Base-by-base conservation (phyloP, 352 stramenopile species). In the Phytophthora podocarpi region DNA sequence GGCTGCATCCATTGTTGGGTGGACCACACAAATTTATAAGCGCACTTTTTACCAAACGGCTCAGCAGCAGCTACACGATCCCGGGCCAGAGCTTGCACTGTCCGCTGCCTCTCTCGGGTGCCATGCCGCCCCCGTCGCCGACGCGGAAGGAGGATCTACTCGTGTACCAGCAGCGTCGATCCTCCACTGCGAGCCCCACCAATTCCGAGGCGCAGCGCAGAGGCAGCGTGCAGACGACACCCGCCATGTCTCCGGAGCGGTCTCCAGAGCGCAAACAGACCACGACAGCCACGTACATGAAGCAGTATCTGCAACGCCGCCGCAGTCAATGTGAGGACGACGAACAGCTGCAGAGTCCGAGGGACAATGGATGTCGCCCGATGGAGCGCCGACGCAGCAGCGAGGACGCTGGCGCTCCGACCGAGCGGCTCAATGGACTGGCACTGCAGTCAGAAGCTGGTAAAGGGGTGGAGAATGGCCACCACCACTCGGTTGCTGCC, bases 61-160 rank as follows among this genome's bases (percentile, higher is more conserved):
- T 12, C 42, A 9, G 8, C 48, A 59, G 20, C 12, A 58, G 36
- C 48, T 40, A 30, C 9, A 16, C 21, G 20, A 49, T 48, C 43
- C 55, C 48, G 48, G 56, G 66, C 54, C 48, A 71, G 62, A n/a
- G 48, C 52, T 50, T 16, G 39, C 35, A 32, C 49, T 32, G 35
- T 24, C 34, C n/a, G 53, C 43, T n/a, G n/a, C n/a, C 52, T 52
- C 52, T 52, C 39, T 60, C 41, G 23, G 34, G 20, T 34, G 27
- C 48, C 36, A 60, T 66, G 62, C 47, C 47, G 41, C 32, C 58
- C 46, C 41, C 49, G 46, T 67, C 63, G 42, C 62, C 49, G 45
- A 37, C 35, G 48, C 59, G 64, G 58, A 76, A 79, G 59, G 41
- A 74, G 41, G 59, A 56, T 37, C 67, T 76, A 18, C 28, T 59